Percentiles rank a stretch among this genome's conserved stretches.
Conservation (phyloP, 495 filamentous ascomycete genomes). For the Penicillium steckii region DNA sequence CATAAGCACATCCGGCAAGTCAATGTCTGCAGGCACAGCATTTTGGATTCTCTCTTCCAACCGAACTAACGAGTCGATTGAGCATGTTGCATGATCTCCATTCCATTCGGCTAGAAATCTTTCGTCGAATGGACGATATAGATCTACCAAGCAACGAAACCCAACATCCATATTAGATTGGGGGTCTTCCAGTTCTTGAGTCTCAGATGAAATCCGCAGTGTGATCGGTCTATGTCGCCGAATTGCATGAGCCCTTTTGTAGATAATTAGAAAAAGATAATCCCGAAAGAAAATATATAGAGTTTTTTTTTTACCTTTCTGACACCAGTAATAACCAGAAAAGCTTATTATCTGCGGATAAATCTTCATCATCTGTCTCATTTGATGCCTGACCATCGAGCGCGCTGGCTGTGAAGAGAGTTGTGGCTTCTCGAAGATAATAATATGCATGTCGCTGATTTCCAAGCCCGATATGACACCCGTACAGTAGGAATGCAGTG, state of each 20-base stretch:
- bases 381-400: constrained; percentile 24
- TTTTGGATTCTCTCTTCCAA: constrained; percentile 67
- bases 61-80: constrained; percentile 36
- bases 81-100: constrained; percentile 50
- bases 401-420: constrained; percentile 48
- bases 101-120: constrained; percentile 67
- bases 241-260: constrained; percentile 63
- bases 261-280: constrained; percentile 8
- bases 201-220: constrained; percentile 61
- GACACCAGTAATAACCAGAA: constrained; percentile 73
- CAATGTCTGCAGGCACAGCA: constrained; percentile 60
- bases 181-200: constrained; percentile 55
- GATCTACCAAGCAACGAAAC: constrained; percentile 62
- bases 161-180: constrained; percentile 32
- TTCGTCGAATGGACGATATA: constrained; percentile 74
- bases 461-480: constrained; percentile 67
- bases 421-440: constrained; percentile 69
- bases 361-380: constrained; percentile 27
- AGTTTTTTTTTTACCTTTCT: constrained; percentile 52
- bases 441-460: constrained; percentile 73
- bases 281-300: not conserved
- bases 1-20: constrained; percentile 59
- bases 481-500: constrained; percentile 72
- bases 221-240: constrained; percentile 72
- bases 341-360: constrained; percentile 40